These are phyloP conservation scores for Neophaeococcomyces mojaviensis DNA, from an alignment of 2,329 filamentous ascomycete genomes.

Conservation along the genomic window DNA sequence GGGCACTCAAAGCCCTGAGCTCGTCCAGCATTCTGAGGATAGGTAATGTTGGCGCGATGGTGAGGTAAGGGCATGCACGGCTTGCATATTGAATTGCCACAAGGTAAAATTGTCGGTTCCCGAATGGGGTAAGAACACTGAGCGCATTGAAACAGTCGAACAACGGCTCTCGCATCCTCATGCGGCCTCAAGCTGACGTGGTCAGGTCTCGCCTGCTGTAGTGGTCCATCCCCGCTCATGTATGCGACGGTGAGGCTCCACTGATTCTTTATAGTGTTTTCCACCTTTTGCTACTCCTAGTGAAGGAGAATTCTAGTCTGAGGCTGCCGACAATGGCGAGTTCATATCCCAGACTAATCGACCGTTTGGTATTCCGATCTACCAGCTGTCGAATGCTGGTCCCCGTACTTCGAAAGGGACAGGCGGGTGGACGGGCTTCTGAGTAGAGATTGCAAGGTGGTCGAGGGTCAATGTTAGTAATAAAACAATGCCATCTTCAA, in stretches of 20 bases:
- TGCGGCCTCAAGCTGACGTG: conserved; percentile 39
- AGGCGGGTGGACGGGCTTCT: background rate
- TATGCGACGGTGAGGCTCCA: conserved; percentile 10
- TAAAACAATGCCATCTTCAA: conserved; percentile 7
- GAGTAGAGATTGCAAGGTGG: background rate
- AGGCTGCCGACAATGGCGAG: conserved; percentile 1
- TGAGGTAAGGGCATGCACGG: conserved; percentile 63
- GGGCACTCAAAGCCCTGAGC: conserved; percentile 68
- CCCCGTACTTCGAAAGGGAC: background rate
- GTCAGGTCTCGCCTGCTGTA: conserved; percentile 23
- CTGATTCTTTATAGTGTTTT: background rate
- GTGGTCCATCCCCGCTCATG: conserved; percentile 20
- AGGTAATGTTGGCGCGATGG: conserved; percentile 63
- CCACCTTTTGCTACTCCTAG: conserved; percentile 10
- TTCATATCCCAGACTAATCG: background rate
- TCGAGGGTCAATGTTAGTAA: conserved; percentile 1
- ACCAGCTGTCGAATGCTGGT: too few relatives aligned
- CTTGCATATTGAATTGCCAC: conserved; percentile 70
- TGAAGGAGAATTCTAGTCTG: conserved; percentile 10
- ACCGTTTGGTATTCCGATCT: too few relatives aligned
- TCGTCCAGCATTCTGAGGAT: conserved; percentile 61
- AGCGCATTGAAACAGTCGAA: conserved; percentile 71
- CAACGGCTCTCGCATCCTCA: conserved; percentile 53
- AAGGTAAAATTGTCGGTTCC: conserved; percentile 69
- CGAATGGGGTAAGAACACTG: conserved; percentile 62